Evolutionary conservation across 2,329 filamentous ascomycete species (phyloP).

Genomic region (Monosporascus cannonballus): DNA sequence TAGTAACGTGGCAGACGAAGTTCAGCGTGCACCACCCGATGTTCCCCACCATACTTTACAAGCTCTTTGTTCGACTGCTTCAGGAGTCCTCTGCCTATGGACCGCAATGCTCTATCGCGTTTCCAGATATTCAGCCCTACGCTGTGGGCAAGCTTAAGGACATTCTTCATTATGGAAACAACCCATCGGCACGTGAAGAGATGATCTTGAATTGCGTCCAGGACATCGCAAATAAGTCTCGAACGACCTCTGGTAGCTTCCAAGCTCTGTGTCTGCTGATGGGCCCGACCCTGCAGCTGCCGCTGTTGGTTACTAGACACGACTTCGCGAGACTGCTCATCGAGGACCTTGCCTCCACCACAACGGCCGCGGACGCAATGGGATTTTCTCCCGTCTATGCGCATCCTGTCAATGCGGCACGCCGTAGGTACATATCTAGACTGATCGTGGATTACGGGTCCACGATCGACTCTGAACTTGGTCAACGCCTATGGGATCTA

Average conservation of each 20-base stretch:
- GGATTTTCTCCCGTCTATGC: constrained; percentile 40
- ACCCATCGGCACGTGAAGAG: constrained; percentile 46
- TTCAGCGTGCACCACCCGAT: constrained; percentile 12
- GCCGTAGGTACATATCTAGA: constrained; percentile 49
- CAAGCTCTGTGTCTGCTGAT: constrained; percentile 53
- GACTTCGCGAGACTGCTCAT: constrained; percentile 56
- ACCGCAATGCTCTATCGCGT: constrained; percentile 47
- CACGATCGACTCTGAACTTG: constrained; percentile 56
- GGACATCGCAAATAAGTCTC: constrained; percentile 59
- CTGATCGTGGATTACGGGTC: constrained; percentile 56
- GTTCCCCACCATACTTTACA: constrained; percentile 33
- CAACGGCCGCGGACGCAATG: constrained; percentile 33
- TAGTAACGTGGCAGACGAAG: constrained; percentile 43
- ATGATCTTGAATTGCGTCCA: constrained; percentile 63
- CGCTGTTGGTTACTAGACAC: constrained; percentile 52
- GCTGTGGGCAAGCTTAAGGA: constrained; percentile 55
- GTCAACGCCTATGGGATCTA: constrained; percentile 62
- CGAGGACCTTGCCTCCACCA: constrained; percentile 56
- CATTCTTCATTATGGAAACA: constrained; percentile 52
- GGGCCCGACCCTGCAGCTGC: constrained; percentile 46
- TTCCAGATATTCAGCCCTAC: constrained; percentile 57
- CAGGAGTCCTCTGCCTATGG: constrained; percentile 60
- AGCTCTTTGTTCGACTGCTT: constrained; percentile 59
- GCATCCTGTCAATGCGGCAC: constrained; percentile 44
- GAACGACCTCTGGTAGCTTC: constrained; percentile 66